Evolutionary conservation across 441 rosid species (phyloP).

Genomic region (Daphne laureola): DNA sequence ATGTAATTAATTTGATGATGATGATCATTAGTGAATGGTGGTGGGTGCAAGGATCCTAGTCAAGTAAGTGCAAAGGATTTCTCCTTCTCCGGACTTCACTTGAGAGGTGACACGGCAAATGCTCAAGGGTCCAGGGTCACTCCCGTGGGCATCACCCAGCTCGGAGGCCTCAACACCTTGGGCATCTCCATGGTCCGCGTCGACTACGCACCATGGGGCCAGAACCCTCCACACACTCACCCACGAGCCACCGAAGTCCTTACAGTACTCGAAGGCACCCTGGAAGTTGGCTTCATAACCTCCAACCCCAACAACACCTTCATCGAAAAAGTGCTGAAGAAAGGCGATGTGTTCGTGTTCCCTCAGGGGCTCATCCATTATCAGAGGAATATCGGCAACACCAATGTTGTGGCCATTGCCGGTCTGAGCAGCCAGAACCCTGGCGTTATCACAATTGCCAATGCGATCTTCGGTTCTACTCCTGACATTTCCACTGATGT

Average conservation of each 20-base stretch:
- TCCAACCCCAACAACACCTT: slow-evolving; percentile 23
- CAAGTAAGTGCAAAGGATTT: slow-evolving; percentile 20
- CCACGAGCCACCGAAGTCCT: slow-evolving; percentile 26
- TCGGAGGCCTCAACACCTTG: slow-evolving; percentile 27
- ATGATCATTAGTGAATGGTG: slow-evolving; percentile 13
- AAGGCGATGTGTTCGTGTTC: slow-evolving; percentile 27
- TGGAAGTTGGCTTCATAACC: slow-evolving; percentile 24
- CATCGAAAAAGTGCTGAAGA: slow-evolving; percentile 15
- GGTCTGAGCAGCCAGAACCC: slow-evolving; percentile 25
- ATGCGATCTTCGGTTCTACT: slow-evolving; percentile 20
- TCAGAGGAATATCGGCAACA: slow-evolving; percentile 19
- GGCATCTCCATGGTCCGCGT: slow-evolving; percentile 23
- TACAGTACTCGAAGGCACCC: slow-evolving; percentile 19
- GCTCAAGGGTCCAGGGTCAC: slow-evolving; percentile 17
- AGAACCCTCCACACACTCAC: slow-evolving; percentile 30
- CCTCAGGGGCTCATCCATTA: slow-evolving; percentile 27
- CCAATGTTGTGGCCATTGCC: slow-evolving; percentile 19
- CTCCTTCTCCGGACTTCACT: slow-evolving; percentile 22
- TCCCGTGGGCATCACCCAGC: slow-evolving; percentile 12
- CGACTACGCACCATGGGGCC: slow-evolving; percentile 26
- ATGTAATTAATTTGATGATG: too few relatives aligned
- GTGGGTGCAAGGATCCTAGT: slow-evolving; percentile 26
- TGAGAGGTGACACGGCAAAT: slow-evolving; percentile 18
- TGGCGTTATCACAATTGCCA: slow-evolving; percentile 18
- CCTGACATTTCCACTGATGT: slow-evolving; percentile 16